phyloP scores from a whole-genome alignment of 805 yeast genomes.

The Kodamaea neixiangensis region DNA sequence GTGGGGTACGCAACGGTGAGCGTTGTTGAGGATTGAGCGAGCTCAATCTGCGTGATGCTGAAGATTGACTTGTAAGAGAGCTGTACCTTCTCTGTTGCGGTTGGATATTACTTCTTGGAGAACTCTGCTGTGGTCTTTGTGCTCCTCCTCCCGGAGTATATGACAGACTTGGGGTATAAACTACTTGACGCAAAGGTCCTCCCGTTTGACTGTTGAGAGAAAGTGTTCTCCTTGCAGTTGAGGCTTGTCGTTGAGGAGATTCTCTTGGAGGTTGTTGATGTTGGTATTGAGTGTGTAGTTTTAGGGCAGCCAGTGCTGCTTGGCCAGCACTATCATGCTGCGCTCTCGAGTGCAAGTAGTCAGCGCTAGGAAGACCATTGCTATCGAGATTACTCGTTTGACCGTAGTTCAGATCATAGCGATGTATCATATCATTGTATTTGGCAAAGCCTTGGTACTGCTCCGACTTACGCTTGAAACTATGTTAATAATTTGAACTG shows the following conservation, averaged over 20 bases:
- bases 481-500: slow-evolving; percentile 8
- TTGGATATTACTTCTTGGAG: not conserved
- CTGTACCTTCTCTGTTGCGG: slow-evolving; percentile 6
- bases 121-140: not conserved
- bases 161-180: slow-evolving; percentile 42
- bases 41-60: slow-evolving; percentile 2
- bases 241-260: slow-evolving; percentile 7
- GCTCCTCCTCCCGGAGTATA: slow-evolving; percentile 30
- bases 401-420: slow-evolving; percentile 16
- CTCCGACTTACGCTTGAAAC: slow-evolving; percentile 17
- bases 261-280: slow-evolving; percentile 8
- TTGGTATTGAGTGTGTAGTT: slow-evolving; percentile 29
- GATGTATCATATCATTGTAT: slow-evolving; percentile 30
- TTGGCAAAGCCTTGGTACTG: slow-evolving; percentile 37
- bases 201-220: slow-evolving; percentile 17
- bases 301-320: slow-evolving; percentile 44
- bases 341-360: not conserved
- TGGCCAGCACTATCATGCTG: slow-evolving; percentile 35
- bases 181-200: slow-evolving; percentile 38
- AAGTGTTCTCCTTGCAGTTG: slow-evolving; percentile 3
- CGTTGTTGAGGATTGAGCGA: slow-evolving; percentile 9
- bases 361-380: slow-evolving; percentile 20
- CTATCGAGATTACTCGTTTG: slow-evolving; percentile 5
- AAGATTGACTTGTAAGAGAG: slow-evolving; percentile 10
- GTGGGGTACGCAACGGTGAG: slow-evolving; percentile 3